Evolutionary conservation across 2,329 filamentous ascomycete genomes (phyloP), one percentile per base, ranked within the genome.

Genomic region (Colletotrichum incanum): DNA sequence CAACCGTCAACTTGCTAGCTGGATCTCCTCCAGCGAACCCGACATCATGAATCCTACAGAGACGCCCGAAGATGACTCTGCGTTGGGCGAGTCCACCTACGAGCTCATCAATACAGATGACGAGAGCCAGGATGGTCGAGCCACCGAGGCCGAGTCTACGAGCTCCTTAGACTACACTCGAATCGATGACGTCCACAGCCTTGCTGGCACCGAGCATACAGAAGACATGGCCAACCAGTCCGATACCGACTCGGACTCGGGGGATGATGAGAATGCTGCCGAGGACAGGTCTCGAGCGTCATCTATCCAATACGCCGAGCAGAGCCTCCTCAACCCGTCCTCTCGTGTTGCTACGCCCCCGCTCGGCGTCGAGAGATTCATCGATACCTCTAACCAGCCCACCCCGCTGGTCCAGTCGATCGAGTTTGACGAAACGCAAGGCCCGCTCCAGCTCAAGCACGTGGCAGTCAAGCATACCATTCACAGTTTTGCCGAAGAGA

Each of bases 21-120:
- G 88, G 88, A 83, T 91, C 60, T 89, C 87, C 8, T 86, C 84
- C 65, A 90, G 88, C 76, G 85, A 88, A 39, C 87, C 87, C 64
- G 85, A 88, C 80, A 89, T 90, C 74, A 89, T 89, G 86, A 84
- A 83, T 74, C 80, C 84, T 28, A 81, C 82, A 47, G 81, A 78
- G 65, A 76, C 82, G 54, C 81, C 81, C 37, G 83, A 84, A 70
- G 85, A 87, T 50, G 84, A 86, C 74, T 85, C 87, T 78, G 89
- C 82, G 76, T 78, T 90, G 77, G 80, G 84, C 76, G 89, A 89
- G 76, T 89, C 89, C 67, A 83, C 87, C 71, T 91, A 88, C 79
- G 89, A 90, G 77, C 81, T 91, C 59, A 86, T 91, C 78, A 82
- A 83, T 75, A 86, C 85, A 67, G 88, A 90, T 74, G 86, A 83